Percentiles rank a stretch among this genome's conserved stretches.
Conservation (phyloP, 805 yeast genomes). For the Pichia nanzhaoensis region DNA sequence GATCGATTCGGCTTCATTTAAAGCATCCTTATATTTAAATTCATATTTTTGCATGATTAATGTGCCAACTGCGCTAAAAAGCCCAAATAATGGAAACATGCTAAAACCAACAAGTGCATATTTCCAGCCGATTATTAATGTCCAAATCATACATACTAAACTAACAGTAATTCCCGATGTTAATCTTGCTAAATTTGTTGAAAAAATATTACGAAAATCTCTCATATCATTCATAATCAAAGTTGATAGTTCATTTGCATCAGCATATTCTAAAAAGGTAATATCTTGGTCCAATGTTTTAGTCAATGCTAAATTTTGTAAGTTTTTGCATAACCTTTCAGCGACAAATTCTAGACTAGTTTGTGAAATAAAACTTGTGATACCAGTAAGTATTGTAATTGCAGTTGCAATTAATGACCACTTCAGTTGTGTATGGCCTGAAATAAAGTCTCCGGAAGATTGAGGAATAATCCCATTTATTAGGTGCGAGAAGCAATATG, state of each 20-base stretch:
- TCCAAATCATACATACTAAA: constrained; percentile 66
- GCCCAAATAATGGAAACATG: constrained; percentile 60
- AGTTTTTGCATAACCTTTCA: constrained; percentile 56
- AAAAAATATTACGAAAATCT: constrained; percentile 60
- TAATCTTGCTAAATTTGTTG: constrained; percentile 52
- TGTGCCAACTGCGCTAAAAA: constrained; percentile 27
- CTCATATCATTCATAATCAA: constrained; percentile 76
- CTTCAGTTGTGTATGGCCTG: constrained; percentile 31
- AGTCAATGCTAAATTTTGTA: constrained; percentile 45
- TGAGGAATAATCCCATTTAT: constrained; percentile 55
- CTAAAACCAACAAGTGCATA: constrained; percentile 76
- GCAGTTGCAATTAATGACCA: constrained; percentile 68
- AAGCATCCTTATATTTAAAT: constrained; percentile 46
- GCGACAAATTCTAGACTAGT: constrained; percentile 49
- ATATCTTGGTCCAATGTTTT: constrained; percentile 46
- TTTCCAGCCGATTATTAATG: constrained; percentile 77
- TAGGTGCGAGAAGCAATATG: constrained; percentile 68
- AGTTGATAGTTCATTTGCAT: constrained; percentile 52
- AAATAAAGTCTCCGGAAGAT: constrained; percentile 23
- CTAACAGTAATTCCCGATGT: constrained; percentile 50
- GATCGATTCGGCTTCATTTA: constrained; percentile 48
- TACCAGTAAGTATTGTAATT: constrained; percentile 59
- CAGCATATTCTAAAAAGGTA: constrained; percentile 43
- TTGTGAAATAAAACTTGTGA: constrained; percentile 44
- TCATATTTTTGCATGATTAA: constrained; percentile 42